Conservation (phyloP, 805 yeast species). For the Kluyveromyces siamensis region DNA sequence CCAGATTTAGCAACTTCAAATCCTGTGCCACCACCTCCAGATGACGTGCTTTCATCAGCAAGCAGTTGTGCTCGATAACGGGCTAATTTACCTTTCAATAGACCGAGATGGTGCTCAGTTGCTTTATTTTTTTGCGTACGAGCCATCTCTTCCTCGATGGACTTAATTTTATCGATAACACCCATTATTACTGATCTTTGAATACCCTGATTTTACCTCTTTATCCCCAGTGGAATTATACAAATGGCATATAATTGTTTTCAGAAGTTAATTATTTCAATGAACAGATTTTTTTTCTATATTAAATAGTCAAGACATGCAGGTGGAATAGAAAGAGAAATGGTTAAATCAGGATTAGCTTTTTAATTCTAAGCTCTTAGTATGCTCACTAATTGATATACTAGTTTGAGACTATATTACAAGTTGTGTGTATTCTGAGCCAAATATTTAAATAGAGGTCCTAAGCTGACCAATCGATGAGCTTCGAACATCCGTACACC, state of each 20-base stretch:
- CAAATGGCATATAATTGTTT: not conserved
- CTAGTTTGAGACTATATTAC: too few relatives aligned
- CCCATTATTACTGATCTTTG: constrained; percentile 20
- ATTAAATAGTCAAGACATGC: not conserved
- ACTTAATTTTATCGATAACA: constrained; percentile 62
- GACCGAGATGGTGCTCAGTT: constrained; percentile 93
- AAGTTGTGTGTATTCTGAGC: too few relatives aligned
- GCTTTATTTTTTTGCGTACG: constrained; percentile 97
- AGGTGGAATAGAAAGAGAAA: not conserved
- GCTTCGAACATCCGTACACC: too few relatives aligned
- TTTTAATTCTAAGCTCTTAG: too few relatives aligned
- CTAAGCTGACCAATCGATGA: too few relatives aligned
- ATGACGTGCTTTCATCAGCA: constrained; percentile 72
- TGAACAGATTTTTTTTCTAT: too few relatives aligned
- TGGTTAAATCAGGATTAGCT: too few relatives aligned
- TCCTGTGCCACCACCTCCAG: constrained; percentile 72
- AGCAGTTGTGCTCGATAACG: constrained; percentile 82
- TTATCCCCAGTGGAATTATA: not conserved
- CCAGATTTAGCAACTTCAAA: constrained; percentile 94
- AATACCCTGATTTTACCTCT: not conserved
- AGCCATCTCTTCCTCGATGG: constrained; percentile 87
- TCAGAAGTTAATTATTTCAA: not conserved
- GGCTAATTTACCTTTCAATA: constrained; percentile 90
- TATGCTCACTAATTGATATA: too few relatives aligned
- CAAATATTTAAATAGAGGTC: too few relatives aligned